Percentiles rank a stretch among this genome's conserved stretches.
phyloP scores from a whole-genome alignment of 441 rosid genomes.

The Mallotus repandus region DNA sequence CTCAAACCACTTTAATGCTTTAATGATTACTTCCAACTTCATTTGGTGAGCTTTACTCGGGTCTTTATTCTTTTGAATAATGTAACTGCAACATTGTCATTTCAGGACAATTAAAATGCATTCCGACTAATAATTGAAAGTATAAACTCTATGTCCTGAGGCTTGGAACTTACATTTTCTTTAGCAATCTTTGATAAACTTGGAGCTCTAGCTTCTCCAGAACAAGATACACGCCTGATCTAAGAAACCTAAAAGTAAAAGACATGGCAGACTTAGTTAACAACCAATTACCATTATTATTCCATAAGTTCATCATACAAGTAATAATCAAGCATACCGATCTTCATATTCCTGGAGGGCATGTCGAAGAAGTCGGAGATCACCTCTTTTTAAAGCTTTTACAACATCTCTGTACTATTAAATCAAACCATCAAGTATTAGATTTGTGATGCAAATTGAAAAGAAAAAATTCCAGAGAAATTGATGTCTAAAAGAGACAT shows the following conservation, averaged over 20 bases:
- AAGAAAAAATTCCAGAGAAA: neutral
- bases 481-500: neutral
- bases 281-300: no score
- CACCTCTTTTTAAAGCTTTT: slow-evolving; percentile 73
- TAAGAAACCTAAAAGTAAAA: slow-evolving; percentile 52
- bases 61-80: slow-evolving; percentile 77
- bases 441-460: neutral
- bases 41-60: slow-evolving; percentile 92
- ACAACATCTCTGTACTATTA: slow-evolving; percentile 72
- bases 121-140: slow-evolving; percentile 2
- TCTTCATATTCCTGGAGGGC: slow-evolving; percentile 89
- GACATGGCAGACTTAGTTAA: neutral
- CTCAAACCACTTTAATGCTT: slow-evolving; percentile 88
- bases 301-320: slow-evolving; percentile 7
- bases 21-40: slow-evolving; percentile 86
- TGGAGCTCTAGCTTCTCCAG: slow-evolving; percentile 96
- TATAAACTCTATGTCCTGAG: neutral
- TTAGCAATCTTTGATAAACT: slow-evolving; percentile 64
- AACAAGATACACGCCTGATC: slow-evolving; percentile 94
- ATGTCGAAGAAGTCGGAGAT: slow-evolving; percentile 80
- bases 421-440: slow-evolving; percentile 25
- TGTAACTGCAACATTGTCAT: slow-evolving; percentile 48
- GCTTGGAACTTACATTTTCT: slow-evolving; percentile 54
- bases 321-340: slow-evolving; percentile 42
- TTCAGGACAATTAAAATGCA: slow-evolving; percentile 1